phyloP scores from a whole-genome alignment of 139 green algal species.

The Chloropicon primus region DNA sequence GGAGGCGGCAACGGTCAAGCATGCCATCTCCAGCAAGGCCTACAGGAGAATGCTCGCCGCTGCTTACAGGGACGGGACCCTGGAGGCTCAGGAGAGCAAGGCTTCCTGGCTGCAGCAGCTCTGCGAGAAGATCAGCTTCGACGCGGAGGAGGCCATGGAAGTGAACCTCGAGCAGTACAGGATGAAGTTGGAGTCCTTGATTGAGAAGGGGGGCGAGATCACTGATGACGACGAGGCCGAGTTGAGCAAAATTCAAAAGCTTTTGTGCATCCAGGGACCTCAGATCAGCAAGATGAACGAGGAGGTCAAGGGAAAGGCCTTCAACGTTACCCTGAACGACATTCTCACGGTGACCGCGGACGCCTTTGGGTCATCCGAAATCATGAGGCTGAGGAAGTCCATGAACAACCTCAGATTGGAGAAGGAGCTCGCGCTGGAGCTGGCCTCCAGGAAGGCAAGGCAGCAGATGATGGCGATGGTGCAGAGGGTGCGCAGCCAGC shows the following conservation, averaged over 20 bases:
- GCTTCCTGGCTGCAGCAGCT: slow-evolving; percentile 58
- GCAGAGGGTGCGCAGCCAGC: slow-evolving; percentile 14
- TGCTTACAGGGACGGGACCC: slow-evolving; percentile 8
- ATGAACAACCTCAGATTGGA: background rate
- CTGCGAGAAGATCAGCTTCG: slow-evolving; percentile 56
- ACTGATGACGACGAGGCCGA: slow-evolving; percentile 54
- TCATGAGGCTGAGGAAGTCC: background rate
- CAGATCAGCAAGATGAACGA: slow-evolving; percentile 33
- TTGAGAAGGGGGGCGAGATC: slow-evolving; percentile 48
- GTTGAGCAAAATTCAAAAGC: slow-evolving; percentile 50
- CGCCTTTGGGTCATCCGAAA: background rate
- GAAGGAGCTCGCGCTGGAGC: background rate
- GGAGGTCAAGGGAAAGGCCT: slow-evolving; percentile 48
- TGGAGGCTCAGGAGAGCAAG: slow-evolving; percentile 34
- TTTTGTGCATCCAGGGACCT: slow-evolving; percentile 69
- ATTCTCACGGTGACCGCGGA: background rate
- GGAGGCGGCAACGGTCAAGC: slow-evolving; percentile 44
- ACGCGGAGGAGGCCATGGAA: slow-evolving; percentile 52
- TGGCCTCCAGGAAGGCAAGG: background rate
- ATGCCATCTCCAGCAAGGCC: slow-evolving; percentile 42
- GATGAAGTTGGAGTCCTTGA: slow-evolving; percentile 44
- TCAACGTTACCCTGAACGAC: slow-evolving; percentile 8
- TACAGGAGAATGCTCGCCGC: slow-evolving; percentile 37
- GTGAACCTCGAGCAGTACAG: slow-evolving; percentile 73
- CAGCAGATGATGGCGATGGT: background rate